Base-by-base conservation (phyloP, 2,329 filamentous ascomycete genomes). In the Coniella vitis region DNA sequence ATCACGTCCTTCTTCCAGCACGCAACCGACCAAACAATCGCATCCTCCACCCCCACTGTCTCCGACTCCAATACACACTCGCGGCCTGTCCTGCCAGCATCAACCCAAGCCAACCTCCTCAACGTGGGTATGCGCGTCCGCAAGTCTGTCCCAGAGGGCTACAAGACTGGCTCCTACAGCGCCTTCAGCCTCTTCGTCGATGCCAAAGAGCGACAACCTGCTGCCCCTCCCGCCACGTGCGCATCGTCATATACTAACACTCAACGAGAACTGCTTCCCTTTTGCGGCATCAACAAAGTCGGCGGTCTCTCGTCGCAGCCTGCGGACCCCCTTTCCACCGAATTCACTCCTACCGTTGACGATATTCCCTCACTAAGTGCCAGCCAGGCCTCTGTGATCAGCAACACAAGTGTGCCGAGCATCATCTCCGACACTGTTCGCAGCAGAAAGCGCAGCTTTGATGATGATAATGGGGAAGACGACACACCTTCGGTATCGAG, bases 91-190 rank as follows among this genome's bases (percentile, higher is more conserved):
- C 72, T 90, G 13, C 82, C 87, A 1, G 66, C 75, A 20, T 73
- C 73, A 7, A 75, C 94, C 29, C 88, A 95, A 66, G 77, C 90
- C 32, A 86, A 86, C 54, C 82, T 97, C n/a, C 74, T 96, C 37
- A 87, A 78, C 59, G 91, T 97, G 55, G 91, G 91, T 60, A 96
- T 96, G 90, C 84, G 91, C 20, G 78, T 97, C 44, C 86, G 91
- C 63, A 97, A 97, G 70, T 87, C 87, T 10, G 86, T 97, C 7
- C 86, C 89, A 1, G 90, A 96, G 64, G 91, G 91, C 52, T 96
- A 96, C 76, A 94, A 95, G 71, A 95, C 87, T 2, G 37, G 78
- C 48, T 65, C 63, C 45, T 69, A 73, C 61, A 66, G 63, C 53
- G 71, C 69, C 56, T 81, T 79, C 60, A 69, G 73, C 40, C 66